Evolutionary conservation across 768 basidiomycete species (phyloP), one percentile per base, ranked within the genome.

Genomic region (Candolleomyces efflorescens): DNA sequence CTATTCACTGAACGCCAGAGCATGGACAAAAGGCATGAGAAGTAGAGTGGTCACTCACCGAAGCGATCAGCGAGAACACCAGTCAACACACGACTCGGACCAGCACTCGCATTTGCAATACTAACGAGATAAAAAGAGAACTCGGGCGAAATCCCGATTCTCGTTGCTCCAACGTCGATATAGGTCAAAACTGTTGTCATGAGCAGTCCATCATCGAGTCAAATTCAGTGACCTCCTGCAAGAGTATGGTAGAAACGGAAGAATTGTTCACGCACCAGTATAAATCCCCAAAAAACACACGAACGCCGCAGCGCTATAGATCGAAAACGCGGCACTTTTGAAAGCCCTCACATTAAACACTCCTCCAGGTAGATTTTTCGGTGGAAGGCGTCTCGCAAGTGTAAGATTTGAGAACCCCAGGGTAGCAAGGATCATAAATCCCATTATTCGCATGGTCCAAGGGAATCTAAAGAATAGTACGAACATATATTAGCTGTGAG

Each of bases 381-480:
- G 81, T 0, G 85, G 83, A 0, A 87, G 71, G 2, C 85, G 76
- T 52, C 82, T 75, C 59, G 73, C 64, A 20, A 75, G 53, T 18
- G 68, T 62, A 17, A 85, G 59, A 66, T 83, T 86, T 5, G 80
- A 74, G 26, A 81, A 60, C 2, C 78, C 78, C 10, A 89, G 71
- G 10, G 76, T 66, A 22, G 73, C 59, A 5, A 84, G 54, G 4
- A 86, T 60, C 18, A 86, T 79, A 62, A 87, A 84, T 3, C 78
- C 86, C 45, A 89, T 70, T 47, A 85, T 79, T 11, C 86, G 78
- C 77, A 87, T 79, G 0, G 87, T 83, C 87, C 87, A 89, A 48
- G 77, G 75, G 68, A 89, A 89, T 3, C 86, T 87, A 43, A 47
- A 13, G 20, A 46, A 18, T 18, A 13, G 20, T 46, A 7, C 20